These are phyloP conservation scores for Amanita pallidorosea DNA, from an alignment of 768 basidiomycete species.

Conservation along the genomic window DNA sequence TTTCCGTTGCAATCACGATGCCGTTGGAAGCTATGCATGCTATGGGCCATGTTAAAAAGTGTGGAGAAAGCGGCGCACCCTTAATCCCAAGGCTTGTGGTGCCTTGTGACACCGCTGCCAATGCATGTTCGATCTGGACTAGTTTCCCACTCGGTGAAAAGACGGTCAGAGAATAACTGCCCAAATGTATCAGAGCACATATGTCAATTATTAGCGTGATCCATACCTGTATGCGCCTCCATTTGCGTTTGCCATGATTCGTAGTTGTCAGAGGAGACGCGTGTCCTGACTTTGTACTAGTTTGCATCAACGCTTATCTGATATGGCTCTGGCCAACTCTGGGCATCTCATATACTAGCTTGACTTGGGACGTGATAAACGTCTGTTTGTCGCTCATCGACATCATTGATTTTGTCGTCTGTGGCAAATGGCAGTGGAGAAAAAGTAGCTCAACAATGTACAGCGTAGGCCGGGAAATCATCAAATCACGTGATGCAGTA, in stretches of 20 bases:
- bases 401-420: slow-evolving; percentile 29
- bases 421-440: slow-evolving; percentile 50
- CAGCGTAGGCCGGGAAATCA: not conserved
- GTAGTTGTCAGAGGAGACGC: not conserved
- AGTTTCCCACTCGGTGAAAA: slow-evolving; percentile 99
- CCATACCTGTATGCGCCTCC: slow-evolving; percentile 69
- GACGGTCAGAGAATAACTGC: slow-evolving; percentile 95
- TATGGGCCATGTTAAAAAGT: not conserved
- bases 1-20: slow-evolving; percentile 98
- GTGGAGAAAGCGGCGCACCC: slow-evolving; percentile 39
- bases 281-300: slow-evolving; percentile 9
- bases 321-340: not conserved
- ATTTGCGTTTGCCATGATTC: slow-evolving; percentile 70
- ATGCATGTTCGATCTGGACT: slow-evolving; percentile 98
- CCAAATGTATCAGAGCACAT: slow-evolving; percentile 5
- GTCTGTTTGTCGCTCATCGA: not conserved
- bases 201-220: slow-evolving; percentile 7
- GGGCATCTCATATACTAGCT: too few species aligned
- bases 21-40: slow-evolving; percentile 79
- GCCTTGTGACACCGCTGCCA: slow-evolving; percentile 91
- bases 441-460: too few species aligned
- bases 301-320: not conserved
- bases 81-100: slow-evolving; percentile 98
- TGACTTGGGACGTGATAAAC: not conserved
- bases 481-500: not conserved